Base-by-base conservation (phyloP, 108 stramenopile genomes). In the Parmales sp. region DNA sequence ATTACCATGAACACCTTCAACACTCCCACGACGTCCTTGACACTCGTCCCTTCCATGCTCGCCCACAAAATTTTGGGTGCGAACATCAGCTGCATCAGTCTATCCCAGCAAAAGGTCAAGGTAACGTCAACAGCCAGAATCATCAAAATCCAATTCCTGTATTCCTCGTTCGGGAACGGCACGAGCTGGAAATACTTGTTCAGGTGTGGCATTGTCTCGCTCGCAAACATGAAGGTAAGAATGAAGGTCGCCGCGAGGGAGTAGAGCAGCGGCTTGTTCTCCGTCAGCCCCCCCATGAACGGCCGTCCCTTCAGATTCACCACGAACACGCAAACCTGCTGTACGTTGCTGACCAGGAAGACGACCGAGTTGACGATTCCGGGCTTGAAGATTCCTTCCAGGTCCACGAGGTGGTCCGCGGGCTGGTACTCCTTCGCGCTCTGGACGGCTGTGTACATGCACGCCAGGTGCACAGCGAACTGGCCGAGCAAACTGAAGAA, bases 271-370 rank as follows among this genome's bases (percentile, higher is more conserved):
- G 96, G 91, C 16, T 82, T 81, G 73, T 98, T 96, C 73, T 96
- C 95, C 5, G 89, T 81, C 65, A 98, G 71, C n/a, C 98, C 98
- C 0, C 86, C 92, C 98, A 98, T 98, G 79, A 94, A 98, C 9
- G 98, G 98, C 11, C 90, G 78, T 18, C 98, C 98, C 85, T 98
- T 96, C 28, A 95, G 83, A 71, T 96, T 96, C 38, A 97, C 98
- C 50, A 98, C 89, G 78, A 96, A 95, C 25, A 98, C 98, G 11
- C 91, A 90, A 37, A 98, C 95, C 72, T 92, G 90, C 76, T 98
- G 97, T 5, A 95, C 93, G 68, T 92, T 94, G 66, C 82, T 85
- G 29, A 95, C 93, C 20, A 98, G 77, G 54, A 96, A 98, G 2
- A 96, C 95, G n/a, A 95, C 95, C 7, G 84, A 86, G 60, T 89